Base-by-base conservation (phyloP, 768 basidiomycete species). In the Leucosporidium scottii region DNA sequence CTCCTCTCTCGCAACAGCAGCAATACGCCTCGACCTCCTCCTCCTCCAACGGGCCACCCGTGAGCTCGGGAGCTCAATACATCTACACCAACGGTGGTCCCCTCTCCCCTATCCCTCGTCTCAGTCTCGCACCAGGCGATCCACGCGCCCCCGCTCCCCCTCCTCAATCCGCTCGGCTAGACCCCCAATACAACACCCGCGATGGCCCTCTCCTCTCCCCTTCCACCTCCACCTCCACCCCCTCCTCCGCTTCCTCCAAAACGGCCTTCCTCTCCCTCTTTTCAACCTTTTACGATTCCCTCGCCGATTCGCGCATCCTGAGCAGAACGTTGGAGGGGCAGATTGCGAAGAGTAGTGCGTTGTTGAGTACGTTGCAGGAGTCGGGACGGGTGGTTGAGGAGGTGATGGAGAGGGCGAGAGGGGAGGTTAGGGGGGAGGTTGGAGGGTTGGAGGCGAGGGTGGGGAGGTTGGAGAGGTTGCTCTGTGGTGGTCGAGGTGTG, bases 191-290 rank as follows among this genome's bases (percentile, higher is more conserved):
- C 34, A n/a, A n/a, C n/a, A n/a, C n/a, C n/a, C n/a, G n/a, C n/a
- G n/a, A n/a, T n/a, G n/a, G n/a, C n/a, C n/a, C n/a, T 2, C 39
- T 49, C 7, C 39, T 47, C 18, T 58, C n/a, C n/a, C n/a, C n/a
- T n/a, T n/a, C n/a, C n/a, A n/a, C n/a, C n/a, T n/a, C 85, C 17
- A 81, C 82, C 31, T 82, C 83, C 8, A 82, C 82, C 20, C 81
- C 82, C 7, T 79, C 86, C 17, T 86, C 87, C 4, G 83, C 83
- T 15, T 83, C 83, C 28, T 86, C 87, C 74, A 89, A 87, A 76
- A 80, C 84, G 1, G 86, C 89, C 25, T 93, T 93, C 77, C 79
- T 93, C 58, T 85, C 87, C 0, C 90, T 89, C 4, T 93, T 92
- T 72, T 88, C 87, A 74, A 78, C 83, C 61, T 92, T 93, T 78